Evolutionary conservation across 768 basidiomycete genomes (phyloP), one percentile per base, ranked within the genome.

Genomic region (Hypholoma fasciculare): DNA sequence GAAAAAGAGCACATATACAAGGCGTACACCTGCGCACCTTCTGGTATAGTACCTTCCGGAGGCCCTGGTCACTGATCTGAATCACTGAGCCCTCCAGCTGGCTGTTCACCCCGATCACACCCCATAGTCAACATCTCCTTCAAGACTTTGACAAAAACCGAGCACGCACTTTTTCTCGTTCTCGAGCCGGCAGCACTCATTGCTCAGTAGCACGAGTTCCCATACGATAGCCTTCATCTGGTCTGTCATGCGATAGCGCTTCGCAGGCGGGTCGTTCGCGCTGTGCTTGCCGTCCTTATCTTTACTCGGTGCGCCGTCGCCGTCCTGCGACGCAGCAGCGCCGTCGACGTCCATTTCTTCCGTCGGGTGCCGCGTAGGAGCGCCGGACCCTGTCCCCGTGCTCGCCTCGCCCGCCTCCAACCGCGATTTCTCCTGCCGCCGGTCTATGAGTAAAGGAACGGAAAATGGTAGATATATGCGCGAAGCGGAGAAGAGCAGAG

Each of bases 201-300:
- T 93, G 68, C 90, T 93, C 57, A 94, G 67, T 68, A 86, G 78
- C 54, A 92, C 90, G 7, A 94, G 76, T 69, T 88, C 82, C 90
- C 90, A 95, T 61, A 95, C 83, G 27, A 85, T 81, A 40, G 71
- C 71, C 76, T 92, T 91, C 90, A 96, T 92, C 59, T 71, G 69
- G 57, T 95, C 94, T 39, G 89, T 92, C 76, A 94, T 73, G 4
- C 87, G 74, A 69, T 89, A 96, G 71, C 86, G 87, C 74, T 89
- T 89, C 65, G 78, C 76, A 0, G 94, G 92, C 43, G 89, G 85
- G 40, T 89, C 86, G 14, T 78, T 67, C 17, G 77, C 76, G 38
- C 61, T 70, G 47, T 72, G 71, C 55, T 70, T 67, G 0, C 59
- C 65, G 19, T 64, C 64, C 9, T 58, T 67, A 4, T 72, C 70